Base-by-base conservation (phyloP, 1,284 basidiomycete genomes). In the Sanghuangporus weigelae region DNA sequence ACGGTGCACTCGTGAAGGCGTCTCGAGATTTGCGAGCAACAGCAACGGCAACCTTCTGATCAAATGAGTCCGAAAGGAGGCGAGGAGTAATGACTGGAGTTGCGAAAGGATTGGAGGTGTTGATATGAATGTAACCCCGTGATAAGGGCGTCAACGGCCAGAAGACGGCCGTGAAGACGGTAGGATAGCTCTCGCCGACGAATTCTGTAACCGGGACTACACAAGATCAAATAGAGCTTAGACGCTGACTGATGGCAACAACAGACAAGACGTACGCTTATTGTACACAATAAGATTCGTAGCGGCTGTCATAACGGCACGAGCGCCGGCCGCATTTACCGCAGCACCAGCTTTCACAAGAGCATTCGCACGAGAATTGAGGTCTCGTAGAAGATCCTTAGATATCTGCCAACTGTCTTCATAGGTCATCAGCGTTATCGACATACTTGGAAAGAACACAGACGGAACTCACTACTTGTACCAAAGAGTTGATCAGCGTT, bases 401-500 rank as follows among this genome's bases (percentile, higher is more conserved):
- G 57, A 35, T 31, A 58, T 36, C 19, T 35, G 26, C 26, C 23
- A 49, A 39, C 12, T 36, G 5, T 58, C 62, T 63, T n/a, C 36
- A 54, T 36, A 26, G 7, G 31, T 7, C 35, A 35, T 54, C 53
- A 38, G n/a, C 11, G 19, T 21, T n/a, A 23, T n/a, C 4, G 12
- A 21, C 10, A 26, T 36, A 38, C 4, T 35, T 2, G 4, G 35
- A n/a, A 54, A 38, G 12, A 51, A 21, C 7, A 49, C 16, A 16
- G 62, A 23, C 35, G 51, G 36, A n/a, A 59, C 57, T 21, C 36
- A 63, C 62, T 53, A 1, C 35, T 8, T 16, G 66, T 67, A 51
- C 44, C 44, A 19, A 69, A 68, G 0, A 74, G 66, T 57, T 74
- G 66, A 63, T 71, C 64, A n/a, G 73, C 62, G 49, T 71, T 69